Evolutionary conservation across 768 basidiomycete genomes (phyloP), one percentile per base, ranked within the genome.

Genomic region (Phlebiopsis gigantea): DNA sequence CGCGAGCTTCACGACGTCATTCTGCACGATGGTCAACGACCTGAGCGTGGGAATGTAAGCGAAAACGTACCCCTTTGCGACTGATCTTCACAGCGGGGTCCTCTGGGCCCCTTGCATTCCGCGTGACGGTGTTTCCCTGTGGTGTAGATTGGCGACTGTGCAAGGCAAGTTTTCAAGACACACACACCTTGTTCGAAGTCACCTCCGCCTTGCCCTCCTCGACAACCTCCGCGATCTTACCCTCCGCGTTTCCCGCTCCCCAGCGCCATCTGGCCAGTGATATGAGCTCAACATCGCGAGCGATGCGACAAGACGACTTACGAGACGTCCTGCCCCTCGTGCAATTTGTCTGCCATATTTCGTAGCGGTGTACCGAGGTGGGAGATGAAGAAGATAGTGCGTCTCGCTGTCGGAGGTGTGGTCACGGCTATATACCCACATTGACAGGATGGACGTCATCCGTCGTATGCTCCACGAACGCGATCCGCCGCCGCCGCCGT

Each of bases 51-150:
- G n/a, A n/a, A n/a, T n/a, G n/a, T n/a, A n/a, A n/a, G n/a, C n/a
- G n/a, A n/a, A 4, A 22, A 74, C 76, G 62, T 60, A 78, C 79
- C 21, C 78, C 77, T 28, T 71, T 62, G 29, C 77, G 69, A 26
- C 71, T 60, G 52, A 81, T 79, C 58, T 76, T 75, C 25, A 80
- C 73, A 4, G 77, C 79, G 1, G 80, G 78, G 65, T 81, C 78
- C 10, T 73, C 79, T 19, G 31, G 19, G 41, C 73, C 72, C 34
- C 64, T 71, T 1, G 72, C 78, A 21, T 75, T 78, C 53, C 76
- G 73, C 2, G 65, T 67, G 42, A 78, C 71, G 3, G 72, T 74
- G 56, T 80, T 78, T 1, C 73, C 76, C 72, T 76, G 49, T 17
- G 42, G 4, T 19, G 3, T 14, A 0, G 28, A 28, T 44, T 2